phyloP scores from a whole-genome alignment of 2,329 filamentous ascomycete genomes.

The Colletotrichum sp. region DNA sequence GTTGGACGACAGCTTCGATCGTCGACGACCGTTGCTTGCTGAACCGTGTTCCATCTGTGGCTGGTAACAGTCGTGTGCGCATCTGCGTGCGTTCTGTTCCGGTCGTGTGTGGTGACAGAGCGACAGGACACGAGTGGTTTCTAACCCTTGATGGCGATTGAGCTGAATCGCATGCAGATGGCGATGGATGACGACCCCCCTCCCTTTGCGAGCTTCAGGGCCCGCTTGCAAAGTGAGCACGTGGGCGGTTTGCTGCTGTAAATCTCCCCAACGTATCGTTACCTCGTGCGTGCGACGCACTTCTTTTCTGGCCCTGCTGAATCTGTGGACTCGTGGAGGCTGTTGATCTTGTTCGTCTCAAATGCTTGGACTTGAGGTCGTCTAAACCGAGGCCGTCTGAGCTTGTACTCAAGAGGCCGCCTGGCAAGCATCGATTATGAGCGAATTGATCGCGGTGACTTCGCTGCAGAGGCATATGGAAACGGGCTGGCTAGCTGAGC shows the following conservation, averaged over 20 bases:
- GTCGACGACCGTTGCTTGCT: not conserved
- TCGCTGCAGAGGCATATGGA: not conserved
- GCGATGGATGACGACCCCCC: not conserved
- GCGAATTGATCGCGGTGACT: not conserved
- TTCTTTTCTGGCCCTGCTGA: not conserved
- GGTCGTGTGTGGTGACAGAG: not conserved
- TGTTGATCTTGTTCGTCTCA: not conserved
- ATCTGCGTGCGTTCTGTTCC: not conserved
- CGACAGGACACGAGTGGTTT: not conserved
- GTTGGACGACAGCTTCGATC: not conserved
- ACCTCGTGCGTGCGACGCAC: no score
- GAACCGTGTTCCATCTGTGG: not conserved
- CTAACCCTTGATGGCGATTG: not conserved
- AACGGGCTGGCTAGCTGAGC: not conserved
- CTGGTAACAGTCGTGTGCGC: not conserved
- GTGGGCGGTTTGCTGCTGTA: not conserved
- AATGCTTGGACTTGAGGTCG: not conserved
- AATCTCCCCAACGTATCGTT: not conserved
- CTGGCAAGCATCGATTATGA: not conserved
- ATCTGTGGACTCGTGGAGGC: not conserved
- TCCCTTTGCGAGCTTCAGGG: not conserved
- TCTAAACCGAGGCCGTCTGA: not conserved
- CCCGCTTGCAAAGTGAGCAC: constrained; percentile 7
- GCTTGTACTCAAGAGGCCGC: not conserved
- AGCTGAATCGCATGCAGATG: not conserved